phyloP scores from a whole-genome alignment of 2,329 filamentous ascomycete species.

The Cladobotryum protrusum region DNA sequence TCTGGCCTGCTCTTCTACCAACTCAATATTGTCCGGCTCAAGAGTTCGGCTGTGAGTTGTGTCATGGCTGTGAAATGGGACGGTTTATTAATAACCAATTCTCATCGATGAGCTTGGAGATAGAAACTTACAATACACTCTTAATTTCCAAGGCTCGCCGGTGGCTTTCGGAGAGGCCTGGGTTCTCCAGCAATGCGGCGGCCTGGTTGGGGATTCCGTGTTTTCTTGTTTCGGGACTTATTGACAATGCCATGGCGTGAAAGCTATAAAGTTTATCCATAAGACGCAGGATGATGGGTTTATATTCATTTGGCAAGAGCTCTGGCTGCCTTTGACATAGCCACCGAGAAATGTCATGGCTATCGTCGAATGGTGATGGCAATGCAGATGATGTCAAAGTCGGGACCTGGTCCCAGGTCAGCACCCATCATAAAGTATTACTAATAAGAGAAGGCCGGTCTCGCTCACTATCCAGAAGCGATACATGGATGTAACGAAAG shows the following conservation, averaged over 20 bases:
- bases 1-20: constrained; percentile 17
- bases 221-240: constrained; percentile 18
- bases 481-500: no score
- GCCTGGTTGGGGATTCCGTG: constrained; percentile 24
- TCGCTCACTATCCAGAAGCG: no score
- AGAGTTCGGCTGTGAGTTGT: constrained; percentile 17
- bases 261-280: constrained; percentile 22
- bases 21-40: constrained; percentile 19
- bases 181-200: constrained; percentile 23
- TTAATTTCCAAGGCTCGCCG: constrained; percentile 26
- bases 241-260: constrained; percentile 20
- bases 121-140: constrained; percentile 23
- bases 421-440: no score
- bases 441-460: no score
- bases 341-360: constrained; percentile 23
- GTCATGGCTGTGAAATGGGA: constrained; percentile 19
- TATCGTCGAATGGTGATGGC: constrained; percentile 19
- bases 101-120: no score
- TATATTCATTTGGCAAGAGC: constrained; percentile 20
- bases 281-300: constrained; percentile 17
- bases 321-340: constrained; percentile 23
- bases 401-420: constrained; percentile 18
- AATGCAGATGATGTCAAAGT: constrained; percentile 22
- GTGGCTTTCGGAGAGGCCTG: constrained; percentile 19
- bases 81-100: background rate